Conservation (phyloP, 495 filamentous ascomycete genomes). For the Penicillium cosmopolitanum region DNA sequence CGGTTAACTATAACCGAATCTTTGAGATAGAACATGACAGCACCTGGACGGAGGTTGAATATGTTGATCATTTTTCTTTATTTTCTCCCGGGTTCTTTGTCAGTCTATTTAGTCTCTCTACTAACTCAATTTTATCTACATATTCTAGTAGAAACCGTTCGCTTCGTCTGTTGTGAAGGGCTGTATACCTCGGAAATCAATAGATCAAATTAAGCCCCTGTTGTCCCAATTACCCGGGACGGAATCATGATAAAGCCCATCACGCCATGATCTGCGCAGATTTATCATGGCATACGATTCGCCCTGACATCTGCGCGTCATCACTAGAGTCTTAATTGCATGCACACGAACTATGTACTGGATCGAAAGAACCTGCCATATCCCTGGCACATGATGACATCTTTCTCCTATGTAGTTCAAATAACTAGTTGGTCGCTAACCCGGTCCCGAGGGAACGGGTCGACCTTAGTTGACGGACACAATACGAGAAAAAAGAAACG, state of each 20-base stretch:
- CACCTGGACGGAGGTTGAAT: background rate
- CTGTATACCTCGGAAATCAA: conserved; percentile 1
- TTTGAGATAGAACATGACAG: too few relatives aligned
- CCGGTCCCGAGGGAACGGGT: background rate
- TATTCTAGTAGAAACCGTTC: too few relatives aligned
- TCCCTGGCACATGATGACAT: background rate
- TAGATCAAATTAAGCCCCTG: background rate
- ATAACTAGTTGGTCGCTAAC: background rate
- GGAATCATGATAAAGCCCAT: background rate
- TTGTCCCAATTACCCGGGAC: background rate
- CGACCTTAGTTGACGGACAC: background rate
- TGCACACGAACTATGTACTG: background rate
- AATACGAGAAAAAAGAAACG: conserved; percentile 3
- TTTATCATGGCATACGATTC: background rate
- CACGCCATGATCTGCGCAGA: background rate
- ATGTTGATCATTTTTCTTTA: background rate
- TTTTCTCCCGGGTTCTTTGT: background rate
- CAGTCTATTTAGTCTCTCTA: too few relatives aligned
- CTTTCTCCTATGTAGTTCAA: background rate
- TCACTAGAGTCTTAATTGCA: background rate
- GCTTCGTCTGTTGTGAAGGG: background rate
- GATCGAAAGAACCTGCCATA: background rate
- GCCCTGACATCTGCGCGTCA: conserved; percentile 3
- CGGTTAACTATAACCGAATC: background rate
- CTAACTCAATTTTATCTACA: too few relatives aligned